Evolutionary conservation across 257 asterid species (phyloP).

Genomic region (Ilex aquifolium): DNA sequence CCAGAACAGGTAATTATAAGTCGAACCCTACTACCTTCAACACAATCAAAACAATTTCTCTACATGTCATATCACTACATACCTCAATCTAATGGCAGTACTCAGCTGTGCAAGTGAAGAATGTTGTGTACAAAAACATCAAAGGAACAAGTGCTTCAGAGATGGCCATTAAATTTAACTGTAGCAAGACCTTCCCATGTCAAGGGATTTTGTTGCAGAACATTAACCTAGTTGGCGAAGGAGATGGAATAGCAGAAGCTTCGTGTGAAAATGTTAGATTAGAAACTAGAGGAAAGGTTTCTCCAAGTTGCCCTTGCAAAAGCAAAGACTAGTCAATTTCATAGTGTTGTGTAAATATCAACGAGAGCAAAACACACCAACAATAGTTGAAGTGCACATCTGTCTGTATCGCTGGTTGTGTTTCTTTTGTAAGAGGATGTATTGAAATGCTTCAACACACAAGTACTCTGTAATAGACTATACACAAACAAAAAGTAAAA

Average conservation of each 20-base stretch:
- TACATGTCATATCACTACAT: background rate
- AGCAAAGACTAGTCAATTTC: background rate
- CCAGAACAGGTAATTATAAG: background rate
- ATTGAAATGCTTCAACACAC: too few relatives aligned
- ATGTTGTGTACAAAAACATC: background rate
- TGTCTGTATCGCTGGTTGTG: too few relatives aligned
- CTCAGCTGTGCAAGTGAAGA: constrained; percentile 4
- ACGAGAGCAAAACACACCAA: too few relatives aligned
- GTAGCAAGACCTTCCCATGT: constrained; percentile 2
- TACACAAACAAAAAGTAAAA: too few relatives aligned
- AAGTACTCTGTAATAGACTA: too few relatives aligned
- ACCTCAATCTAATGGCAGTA: background rate
- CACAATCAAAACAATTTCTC: background rate
- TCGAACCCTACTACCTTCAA: background rate
- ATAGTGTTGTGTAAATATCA: too few relatives aligned
- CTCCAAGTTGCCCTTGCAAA: background rate
- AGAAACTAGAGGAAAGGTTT: background rate
- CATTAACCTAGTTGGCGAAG: background rate
- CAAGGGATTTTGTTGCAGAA: background rate
- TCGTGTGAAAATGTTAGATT: background rate
- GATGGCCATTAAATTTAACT: background rate
- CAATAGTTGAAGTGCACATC: too few relatives aligned
- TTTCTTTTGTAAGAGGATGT: too few relatives aligned
- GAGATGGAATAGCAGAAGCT: background rate
- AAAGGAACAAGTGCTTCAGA: constrained; percentile 1